A percentile compares a stretch with the other conserved stretches of the same genome.
phyloP scores from a whole-genome alignment of 225 moss, liverwort and hornwort genomes.

The Physcomitrellopsis africana region DNA sequence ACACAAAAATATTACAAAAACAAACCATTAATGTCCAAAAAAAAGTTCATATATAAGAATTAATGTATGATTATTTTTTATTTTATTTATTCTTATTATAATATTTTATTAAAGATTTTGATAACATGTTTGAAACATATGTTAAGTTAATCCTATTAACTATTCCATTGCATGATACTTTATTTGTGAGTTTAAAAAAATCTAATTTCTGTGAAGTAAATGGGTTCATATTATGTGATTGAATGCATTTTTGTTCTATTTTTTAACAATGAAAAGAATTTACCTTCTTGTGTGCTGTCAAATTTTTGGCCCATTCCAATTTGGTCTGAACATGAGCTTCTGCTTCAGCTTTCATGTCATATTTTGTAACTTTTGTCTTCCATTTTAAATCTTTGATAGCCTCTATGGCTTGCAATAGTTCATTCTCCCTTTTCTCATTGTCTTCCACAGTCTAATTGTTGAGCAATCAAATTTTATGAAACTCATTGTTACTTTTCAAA shows the following conservation, averaged over 20 bases:
- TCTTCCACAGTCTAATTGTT: constrained; percentile 52
- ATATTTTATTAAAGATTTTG: too few relatives aligned
- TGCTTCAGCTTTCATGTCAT: constrained; percentile 52
- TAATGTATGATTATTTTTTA: neutral
- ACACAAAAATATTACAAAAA: neutral
- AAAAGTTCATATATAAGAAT: neutral
- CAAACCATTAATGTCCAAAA: neutral
- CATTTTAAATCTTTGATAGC: constrained; percentile 56
- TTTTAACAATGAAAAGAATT: too few relatives aligned
- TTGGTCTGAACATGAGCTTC: constrained; percentile 51
- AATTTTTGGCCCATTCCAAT: constrained; percentile 65
- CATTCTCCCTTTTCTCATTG: constrained; percentile 45
- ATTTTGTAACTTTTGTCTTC: constrained; percentile 41
- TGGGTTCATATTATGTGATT: too few relatives aligned
- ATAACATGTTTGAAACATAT: too few relatives aligned
- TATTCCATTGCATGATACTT: too few relatives aligned
- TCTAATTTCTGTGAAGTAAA: too few relatives aligned
- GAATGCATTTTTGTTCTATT: too few relatives aligned
- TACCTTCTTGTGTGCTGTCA: constrained; percentile 57
- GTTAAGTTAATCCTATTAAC: too few relatives aligned
- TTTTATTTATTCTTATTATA: too few relatives aligned
- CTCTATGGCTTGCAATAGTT: constrained; percentile 40
- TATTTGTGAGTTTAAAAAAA: too few relatives aligned
- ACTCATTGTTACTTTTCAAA: neutral
- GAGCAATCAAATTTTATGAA: neutral